Evolutionary conservation across 306 rosid species (phyloP).

Genomic region (Leucaena leucocephala): DNA sequence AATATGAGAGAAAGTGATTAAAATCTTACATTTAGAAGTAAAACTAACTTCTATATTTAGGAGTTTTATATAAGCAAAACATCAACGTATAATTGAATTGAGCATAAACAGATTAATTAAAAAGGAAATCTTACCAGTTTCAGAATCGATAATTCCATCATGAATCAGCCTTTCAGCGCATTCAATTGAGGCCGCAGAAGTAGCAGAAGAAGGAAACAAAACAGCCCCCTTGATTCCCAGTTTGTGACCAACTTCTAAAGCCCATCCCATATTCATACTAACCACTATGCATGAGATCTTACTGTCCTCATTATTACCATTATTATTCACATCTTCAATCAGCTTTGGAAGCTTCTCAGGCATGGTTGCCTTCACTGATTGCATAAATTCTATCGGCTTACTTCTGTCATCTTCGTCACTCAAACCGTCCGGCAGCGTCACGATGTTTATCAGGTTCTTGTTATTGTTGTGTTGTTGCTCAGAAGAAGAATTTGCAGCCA

Average conservation of each 20-base stretch:
- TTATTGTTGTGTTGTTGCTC: too few relatives aligned
- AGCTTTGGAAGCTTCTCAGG: neutral
- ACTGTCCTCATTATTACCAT: neutral
- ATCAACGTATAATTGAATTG: neutral
- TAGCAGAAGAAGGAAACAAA: neutral
- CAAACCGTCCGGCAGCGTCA: neutral
- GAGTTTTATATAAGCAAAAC: neutral
- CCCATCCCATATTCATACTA: constrained; percentile 4
- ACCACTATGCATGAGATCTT: constrained; percentile 2
- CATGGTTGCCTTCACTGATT: neutral
- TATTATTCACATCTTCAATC: neutral
- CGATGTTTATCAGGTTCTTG: neutral
- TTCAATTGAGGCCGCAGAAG: neutral
- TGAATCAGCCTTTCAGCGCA: neutral
- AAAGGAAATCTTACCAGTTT: neutral
- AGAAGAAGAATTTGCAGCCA: neutral
- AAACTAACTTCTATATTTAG: too few relatives aligned
- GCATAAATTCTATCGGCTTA: neutral
- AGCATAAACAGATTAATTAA: too few relatives aligned
- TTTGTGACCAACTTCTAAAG: neutral
- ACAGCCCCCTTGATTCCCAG: constrained; percentile 3
- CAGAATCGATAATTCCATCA: neutral
- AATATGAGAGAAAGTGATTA: too few relatives aligned
- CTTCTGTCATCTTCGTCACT: neutral
- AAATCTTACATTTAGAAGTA: too few relatives aligned